phyloP scores from a whole-genome alignment of 805 yeast genomes.

The Pichia nanzhaoensis region DNA sequence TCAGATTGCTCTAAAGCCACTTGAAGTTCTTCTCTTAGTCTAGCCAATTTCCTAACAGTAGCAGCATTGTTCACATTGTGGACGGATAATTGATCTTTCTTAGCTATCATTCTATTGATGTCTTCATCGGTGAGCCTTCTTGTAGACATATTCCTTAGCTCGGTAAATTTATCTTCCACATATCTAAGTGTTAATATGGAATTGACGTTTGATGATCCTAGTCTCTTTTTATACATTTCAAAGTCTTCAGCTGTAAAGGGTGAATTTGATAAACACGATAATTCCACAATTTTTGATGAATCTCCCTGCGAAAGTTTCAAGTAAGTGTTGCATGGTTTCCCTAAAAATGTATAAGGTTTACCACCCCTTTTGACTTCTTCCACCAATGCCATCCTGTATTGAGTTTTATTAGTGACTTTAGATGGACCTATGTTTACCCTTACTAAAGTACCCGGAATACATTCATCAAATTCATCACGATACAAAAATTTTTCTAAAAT shows the following conservation, averaged over 20 bases:
- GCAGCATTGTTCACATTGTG: conserved; percentile 57
- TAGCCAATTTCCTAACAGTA: conserved; percentile 69
- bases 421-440: conserved; percentile 76
- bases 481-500: conserved; percentile 69
- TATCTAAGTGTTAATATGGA: conserved; percentile 57
- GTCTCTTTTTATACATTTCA: conserved; percentile 55
- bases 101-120: conserved; percentile 70
- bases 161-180: conserved; percentile 56
- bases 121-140: conserved; percentile 65
- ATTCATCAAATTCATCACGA: conserved; percentile 72
- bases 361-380: conserved; percentile 44
- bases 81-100: conserved; percentile 53
- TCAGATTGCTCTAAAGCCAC: conserved; percentile 62
- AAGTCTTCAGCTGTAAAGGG: conserved; percentile 67
- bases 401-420: conserved; percentile 51
- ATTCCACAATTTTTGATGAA: conserved; percentile 65
- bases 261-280: conserved; percentile 75
- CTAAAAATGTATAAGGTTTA: conserved; percentile 37
- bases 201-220: conserved; percentile 46
- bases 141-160: conserved; percentile 54
- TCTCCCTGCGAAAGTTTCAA: conserved; percentile 78
- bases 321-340: conserved; percentile 42
- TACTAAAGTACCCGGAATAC: conserved; percentile 69
- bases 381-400: conserved; percentile 79
- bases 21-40: conserved; percentile 63